Base-by-base conservation (phyloP, 805 yeast species). In the Schizosaccharomyces japonicus region DNA sequence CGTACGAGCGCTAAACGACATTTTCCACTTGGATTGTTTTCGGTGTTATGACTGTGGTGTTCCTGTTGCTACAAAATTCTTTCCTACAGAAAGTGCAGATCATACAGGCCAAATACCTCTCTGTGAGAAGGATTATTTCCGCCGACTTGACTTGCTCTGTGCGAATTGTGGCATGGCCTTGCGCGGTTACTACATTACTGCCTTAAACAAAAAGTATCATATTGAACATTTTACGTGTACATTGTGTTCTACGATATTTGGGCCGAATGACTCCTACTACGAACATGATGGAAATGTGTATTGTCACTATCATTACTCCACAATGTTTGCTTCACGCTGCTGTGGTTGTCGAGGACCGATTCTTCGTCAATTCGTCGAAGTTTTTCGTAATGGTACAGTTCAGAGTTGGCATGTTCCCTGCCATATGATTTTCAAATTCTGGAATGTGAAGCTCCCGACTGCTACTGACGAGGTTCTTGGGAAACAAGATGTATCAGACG, bases 331-430 rank as follows among this genome's bases (percentile, higher is more conserved):
- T 1, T 78, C 79, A 29, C 76, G 77, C 49, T 90, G 99, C 63
- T 92, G 82, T 63, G 95, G 96, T 29, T 90, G 99, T 63, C 71
- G 76, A 50, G 77, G 81, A 32, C 81, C 95, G 1, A 90, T 92
- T 47, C 72, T 92, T 32, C 84, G 84, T 58, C 96, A 90, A 58
- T 90, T 84, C 61, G 94, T 87, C 32, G 95, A 87, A 60, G 75
- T 87, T 42, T 81, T 75, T 51, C 70, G 90, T 54, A 94, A 95
- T 47, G 95, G 95, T 21, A 71, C 78, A 54, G 78, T 80, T 50
- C 94, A 85, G 60, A 93, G 83, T 59, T 90, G 99, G 99, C 99
- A 90, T 62, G 96, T 95, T 1, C 96, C 92, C 60, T 90, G 99
- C 66, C 90, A 84, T 59, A 92, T 92, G 84, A 92, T 90, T 45